Percentiles rank a stretch among this genome's conserved stretches.
Evolutionary conservation across 306 rosid genomes (phyloP).

Genomic region (Ceratonia siliqua): DNA sequence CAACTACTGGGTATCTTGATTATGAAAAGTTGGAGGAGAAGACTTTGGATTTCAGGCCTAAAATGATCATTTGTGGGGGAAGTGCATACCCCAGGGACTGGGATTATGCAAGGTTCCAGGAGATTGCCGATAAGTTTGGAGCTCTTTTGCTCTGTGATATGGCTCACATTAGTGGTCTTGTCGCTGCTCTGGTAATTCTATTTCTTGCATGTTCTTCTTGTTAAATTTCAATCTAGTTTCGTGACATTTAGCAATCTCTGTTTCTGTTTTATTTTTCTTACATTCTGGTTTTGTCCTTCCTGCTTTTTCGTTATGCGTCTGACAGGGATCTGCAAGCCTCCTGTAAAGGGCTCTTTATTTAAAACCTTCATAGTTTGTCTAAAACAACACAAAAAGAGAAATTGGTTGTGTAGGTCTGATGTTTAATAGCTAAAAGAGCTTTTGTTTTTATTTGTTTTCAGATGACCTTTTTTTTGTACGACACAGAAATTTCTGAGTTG

Average conservation of each 20-base stretch:
- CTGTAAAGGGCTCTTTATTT: background rate
- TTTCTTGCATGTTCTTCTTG: background rate
- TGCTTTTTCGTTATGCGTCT: no score
- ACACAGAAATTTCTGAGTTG: background rate
- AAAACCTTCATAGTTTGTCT: background rate
- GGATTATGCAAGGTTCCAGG: conserved; percentile 74
- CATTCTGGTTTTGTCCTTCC: no score
- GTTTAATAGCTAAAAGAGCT: no score
- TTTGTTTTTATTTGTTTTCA: no score
- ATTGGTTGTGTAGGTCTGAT: background rate
- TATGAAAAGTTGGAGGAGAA: conserved; percentile 89
- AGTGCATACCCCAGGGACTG: conserved; percentile 95
- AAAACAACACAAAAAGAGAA: background rate
- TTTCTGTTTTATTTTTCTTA: no score
- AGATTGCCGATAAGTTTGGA: conserved; percentile 81
- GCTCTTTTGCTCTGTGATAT: conserved; percentile 90
- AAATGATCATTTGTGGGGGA: conserved; percentile 85
- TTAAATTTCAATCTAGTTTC: background rate
- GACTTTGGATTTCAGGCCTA: conserved; percentile 93
- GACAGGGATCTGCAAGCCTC: no score
- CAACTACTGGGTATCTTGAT: conserved; percentile 67
- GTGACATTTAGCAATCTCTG: no score
- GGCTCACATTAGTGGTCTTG: conserved; percentile 96
- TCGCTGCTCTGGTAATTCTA: conserved; percentile 74
- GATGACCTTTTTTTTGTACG: no score